Evolutionary conservation across 73 alveolate species (phyloP).

Genomic region (Tetrahymena borealis): DNA sequence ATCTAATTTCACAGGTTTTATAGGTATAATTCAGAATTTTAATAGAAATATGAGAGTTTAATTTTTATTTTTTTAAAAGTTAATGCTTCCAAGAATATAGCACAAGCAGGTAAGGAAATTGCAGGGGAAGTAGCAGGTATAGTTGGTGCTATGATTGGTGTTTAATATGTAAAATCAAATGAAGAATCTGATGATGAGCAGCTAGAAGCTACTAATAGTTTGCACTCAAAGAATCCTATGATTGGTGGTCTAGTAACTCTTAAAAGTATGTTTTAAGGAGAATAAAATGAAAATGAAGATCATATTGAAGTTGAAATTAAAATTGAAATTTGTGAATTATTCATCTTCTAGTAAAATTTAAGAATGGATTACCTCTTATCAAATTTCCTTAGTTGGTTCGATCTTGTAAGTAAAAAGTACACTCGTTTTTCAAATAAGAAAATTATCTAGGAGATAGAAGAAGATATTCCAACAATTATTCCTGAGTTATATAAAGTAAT

Average conservation of each 20-base stretch:
- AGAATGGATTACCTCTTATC: constrained; percentile 31
- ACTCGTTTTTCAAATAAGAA: neutral
- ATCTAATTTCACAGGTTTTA: neutral
- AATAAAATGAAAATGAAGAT: neutral
- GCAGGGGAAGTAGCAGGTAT: constrained; percentile 24
- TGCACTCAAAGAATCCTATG: constrained; percentile 32
- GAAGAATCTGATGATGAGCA: constrained; percentile 33
- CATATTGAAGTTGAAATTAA: constrained; percentile 13
- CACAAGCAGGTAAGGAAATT: constrained; percentile 24
- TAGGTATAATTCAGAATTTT: neutral
- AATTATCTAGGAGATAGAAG: constrained; percentile 19
- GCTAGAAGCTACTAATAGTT: neutral
- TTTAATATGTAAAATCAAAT: constrained; percentile 10
- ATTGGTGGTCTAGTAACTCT: constrained; percentile 10
- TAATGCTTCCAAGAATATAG: constrained; percentile 7
- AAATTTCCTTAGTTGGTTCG: constrained; percentile 27
- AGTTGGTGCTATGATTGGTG: constrained; percentile 2
- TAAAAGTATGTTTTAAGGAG: constrained; percentile 2
- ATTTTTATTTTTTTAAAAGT: neutral
- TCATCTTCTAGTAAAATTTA: constrained; percentile 24
- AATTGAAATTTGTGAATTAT: constrained; percentile 29
- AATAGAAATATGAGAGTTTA: too few relatives aligned
- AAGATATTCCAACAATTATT: constrained; percentile 2
- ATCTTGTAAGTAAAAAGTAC: neutral
- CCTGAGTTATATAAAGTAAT: neutral